Base-by-base conservation (phyloP, 176 grass and related monocot genomes). In the Eremochloa ophiuroides region DNA sequence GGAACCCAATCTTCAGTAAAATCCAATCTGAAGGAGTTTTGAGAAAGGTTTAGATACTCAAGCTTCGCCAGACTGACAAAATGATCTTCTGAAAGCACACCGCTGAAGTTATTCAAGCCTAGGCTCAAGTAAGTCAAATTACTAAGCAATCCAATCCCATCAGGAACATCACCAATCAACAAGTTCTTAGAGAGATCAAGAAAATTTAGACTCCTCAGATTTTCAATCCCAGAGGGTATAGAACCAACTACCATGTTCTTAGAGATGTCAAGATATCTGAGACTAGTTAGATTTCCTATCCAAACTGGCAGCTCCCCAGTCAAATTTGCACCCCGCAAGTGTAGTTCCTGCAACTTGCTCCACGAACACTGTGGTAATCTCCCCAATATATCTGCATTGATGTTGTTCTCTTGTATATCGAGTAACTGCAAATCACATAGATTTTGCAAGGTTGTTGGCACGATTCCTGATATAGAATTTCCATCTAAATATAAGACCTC, bases 101-200 rank as follows among this genome's bases (percentile, higher is more conserved):
- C 90, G 22, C 40, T 79, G 16, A 89, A 63, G 5, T 26, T 66
- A 37, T 86, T 92, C 8, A 10, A 12, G 20, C 75, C 39, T 15
- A 89, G 71, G 51, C 60, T 35, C 33, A 92, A 62, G 1, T 20
- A 62, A 47, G 50, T 44, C 3, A 92, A 76, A 25, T 84, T 82
- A 29, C 38, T 26, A 72, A 87, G 62, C n/a, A 29, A 41, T 44
- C 78, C 79, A 18, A 89, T 66, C 60, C 77, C 79, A 55, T 34
- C 18, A 35, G 88, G 88, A 17, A 82, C 9, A 38, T 62, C n/a
- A 18, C 87, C 87, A 28, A 2, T 6, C 10, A 89, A 2, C n/a
- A 16, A 47, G 47, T 89, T 89, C 7, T 43, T 13, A 22, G 63
- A 12, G 34, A 79, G 14, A 28, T 66, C 86, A 43, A 79, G 48